Conservation (phyloP, 2,329 filamentous ascomycete species). For the Aspergillus piperis region DNA sequence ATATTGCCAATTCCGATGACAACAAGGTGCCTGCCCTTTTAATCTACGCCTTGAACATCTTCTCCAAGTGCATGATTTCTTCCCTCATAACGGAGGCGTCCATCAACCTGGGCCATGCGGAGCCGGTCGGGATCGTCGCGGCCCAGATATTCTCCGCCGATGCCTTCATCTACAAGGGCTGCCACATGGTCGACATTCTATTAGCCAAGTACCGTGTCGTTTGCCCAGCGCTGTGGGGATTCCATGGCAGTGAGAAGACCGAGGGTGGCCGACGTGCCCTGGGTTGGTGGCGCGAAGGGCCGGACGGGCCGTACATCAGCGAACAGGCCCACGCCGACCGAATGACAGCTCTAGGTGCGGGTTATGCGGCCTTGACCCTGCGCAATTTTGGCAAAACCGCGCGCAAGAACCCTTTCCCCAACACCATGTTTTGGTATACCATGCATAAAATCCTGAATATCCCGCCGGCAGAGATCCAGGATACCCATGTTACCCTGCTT, state of each 20-base stretch:
- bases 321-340: slow-evolving; percentile 76
- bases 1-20: slow-evolving; percentile 40
- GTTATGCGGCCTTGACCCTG: slow-evolving; percentile 79
- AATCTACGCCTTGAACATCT: slow-evolving; percentile 74
- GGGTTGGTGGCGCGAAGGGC: slow-evolving; percentile 68
- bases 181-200: slow-evolving; percentile 76
- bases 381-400: slow-evolving; percentile 74
- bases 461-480: slow-evolving; percentile 65
- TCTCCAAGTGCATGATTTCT: slow-evolving; percentile 70
- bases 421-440: slow-evolving; percentile 77
- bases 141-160: slow-evolving; percentile 72
- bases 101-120: slow-evolving; percentile 65
- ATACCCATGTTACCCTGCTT: slow-evolving; percentile 71
- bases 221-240: slow-evolving; percentile 84
- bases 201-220: slow-evolving; percentile 80
- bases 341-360: slow-evolving; percentile 80
- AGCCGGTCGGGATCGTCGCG: slow-evolving; percentile 76
- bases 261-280: slow-evolving; percentile 66
- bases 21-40: slow-evolving; percentile 64
- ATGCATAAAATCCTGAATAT: slow-evolving; percentile 77
- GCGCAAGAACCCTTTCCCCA: slow-evolving; percentile 73
- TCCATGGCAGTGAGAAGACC: slow-evolving; percentile 73
- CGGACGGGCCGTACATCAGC: slow-evolving; percentile 59
- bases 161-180: slow-evolving; percentile 66
- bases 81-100: slow-evolving; percentile 70